Evolutionary conservation across 2,329 filamentous ascomycete genomes (phyloP), one percentile per base, ranked within the genome.

Genomic region (Aspergillus hiratsukae): DNA sequence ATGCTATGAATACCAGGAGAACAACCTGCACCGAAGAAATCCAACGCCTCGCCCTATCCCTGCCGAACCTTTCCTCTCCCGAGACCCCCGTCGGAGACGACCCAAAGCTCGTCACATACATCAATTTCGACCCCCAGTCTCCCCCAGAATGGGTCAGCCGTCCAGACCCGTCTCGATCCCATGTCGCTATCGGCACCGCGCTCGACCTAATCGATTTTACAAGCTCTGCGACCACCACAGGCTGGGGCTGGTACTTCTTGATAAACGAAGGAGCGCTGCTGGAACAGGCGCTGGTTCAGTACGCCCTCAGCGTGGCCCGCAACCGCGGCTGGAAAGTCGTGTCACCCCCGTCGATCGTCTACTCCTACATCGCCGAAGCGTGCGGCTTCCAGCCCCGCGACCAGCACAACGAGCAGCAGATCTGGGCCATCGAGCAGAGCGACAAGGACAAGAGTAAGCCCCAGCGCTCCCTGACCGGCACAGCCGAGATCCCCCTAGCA

Each of bases 161-260:
- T 14, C 55, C 64, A 57, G 57, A 69, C 57, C 56, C 65, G 6
- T 62, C 67, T n/a, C 76, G 85, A 45, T 93, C 89, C 0, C 92
- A 97, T 72, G 88, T 94, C 7, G 83, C 93, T 63, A 93, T 99
- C 64, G 94, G 94, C 31, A 81, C 85, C 4, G 85, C 91, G 68
- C 83, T 99, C n/a, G 87, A 87, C 35, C 81, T 99, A n/a, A 80
- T 99, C 52, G 93, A 99, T 76, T 97, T 99, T 69, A 80, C 88
- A 4, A 87, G 83, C 57, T 91, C 91, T 4, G 87, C 87, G 1
- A 86, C 83, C n/a, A 87, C 90, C 1, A 90, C 88, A 3, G 94
- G 94, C 40, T 99, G 93, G 93, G 94, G 94, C 1, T 99, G 91
- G 90, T 99, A 99, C 77, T 97, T 91, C 75, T 84, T 99, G 10